phyloP scores from a whole-genome alignment of 2,329 filamentous ascomycete species.

The Phyllosticta citribraziliensis region DNA sequence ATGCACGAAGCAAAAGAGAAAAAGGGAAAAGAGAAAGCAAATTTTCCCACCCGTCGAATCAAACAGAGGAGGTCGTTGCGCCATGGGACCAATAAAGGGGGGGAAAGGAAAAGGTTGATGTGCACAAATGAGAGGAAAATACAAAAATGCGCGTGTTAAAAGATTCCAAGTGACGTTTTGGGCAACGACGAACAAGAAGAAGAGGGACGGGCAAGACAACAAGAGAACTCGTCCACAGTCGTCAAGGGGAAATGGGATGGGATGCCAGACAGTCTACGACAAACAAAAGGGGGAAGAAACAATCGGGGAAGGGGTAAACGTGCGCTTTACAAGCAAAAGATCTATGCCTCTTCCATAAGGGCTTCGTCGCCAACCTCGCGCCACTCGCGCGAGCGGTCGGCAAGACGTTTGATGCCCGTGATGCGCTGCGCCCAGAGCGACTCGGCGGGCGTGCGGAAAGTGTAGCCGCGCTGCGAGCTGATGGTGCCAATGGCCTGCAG shows the following conservation, averaged over 20 bases:
- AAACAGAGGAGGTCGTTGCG: background rate
- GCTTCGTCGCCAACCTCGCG: slow-evolving; percentile 75
- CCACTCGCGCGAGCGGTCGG: slow-evolving; percentile 83
- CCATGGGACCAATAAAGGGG: background rate
- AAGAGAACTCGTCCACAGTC: background rate
- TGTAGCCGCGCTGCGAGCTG: slow-evolving; percentile 85
- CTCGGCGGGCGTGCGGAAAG: slow-evolving; percentile 84
- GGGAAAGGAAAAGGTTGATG: too few relatives aligned
- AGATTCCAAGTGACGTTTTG: too few relatives aligned
- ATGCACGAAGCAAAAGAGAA: background rate
- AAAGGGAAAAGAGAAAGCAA: background rate
- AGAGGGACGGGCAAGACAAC: background rate
- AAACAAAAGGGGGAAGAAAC: background rate
- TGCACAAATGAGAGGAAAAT: background rate
- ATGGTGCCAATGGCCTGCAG: slow-evolving; percentile 95
- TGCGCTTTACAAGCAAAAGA: background rate
- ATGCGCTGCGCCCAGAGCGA: slow-evolving; percentile 80
- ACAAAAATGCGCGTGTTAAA: too few relatives aligned
- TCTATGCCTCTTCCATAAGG: slow-evolving; percentile 40
- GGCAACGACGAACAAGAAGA: background rate
- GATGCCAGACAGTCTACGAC: background rate
- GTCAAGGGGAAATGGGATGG: background rate
- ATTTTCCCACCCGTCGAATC: background rate
- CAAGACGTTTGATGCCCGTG: slow-evolving; percentile 67
- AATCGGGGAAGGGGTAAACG: background rate